Evolutionary conservation across 2,329 filamentous ascomycete genomes (phyloP), one percentile per base, ranked within the genome.

Genomic region (Nigrospora sphaerica): DNA sequence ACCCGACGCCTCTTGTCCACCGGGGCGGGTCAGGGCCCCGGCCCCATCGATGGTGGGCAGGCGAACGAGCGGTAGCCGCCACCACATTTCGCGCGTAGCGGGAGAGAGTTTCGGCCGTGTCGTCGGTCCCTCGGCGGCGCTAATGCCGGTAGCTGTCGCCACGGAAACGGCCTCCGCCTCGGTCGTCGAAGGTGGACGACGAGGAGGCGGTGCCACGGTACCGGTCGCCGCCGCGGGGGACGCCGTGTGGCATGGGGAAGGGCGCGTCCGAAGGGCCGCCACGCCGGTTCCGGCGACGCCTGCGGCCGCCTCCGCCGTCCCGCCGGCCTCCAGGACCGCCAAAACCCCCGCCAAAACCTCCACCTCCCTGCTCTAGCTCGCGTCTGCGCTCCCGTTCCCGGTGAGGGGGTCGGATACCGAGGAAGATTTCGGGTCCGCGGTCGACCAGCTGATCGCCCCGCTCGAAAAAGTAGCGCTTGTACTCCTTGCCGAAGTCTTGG

Each of bases 401-500:
- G 49, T 78, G 73, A 1, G 80, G 80, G 19, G 78, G 80, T 19
- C 80, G 70, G 49, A 85, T 81, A 14, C 80, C 80, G 41, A 80
- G 68, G 57, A 84, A 84, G 34, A 83, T 80, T 61, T 90, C 86
- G 14, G 80, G 80, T 13, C 86, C 86, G 45, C 83, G 75, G 61
- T 90, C 85, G 39, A 90, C 84, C 45, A 90, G 80, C 6, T 65
- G 59, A 49, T 83, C 79, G 1, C 72, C 74, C 46, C 82, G 70
- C 61, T 89, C 85, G 55, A 90, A 90, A 0, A 83, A 85, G 61
- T 88, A 89, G 32, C 86, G 74, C 59, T 86, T 81, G 65, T 80
- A 77, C 44, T 78, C 74, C 44, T 73, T 66, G 50, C 70, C 73
- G 34, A 72, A 55, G 38, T 72, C 66, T 12, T 71, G 64, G 17